Base-by-base conservation (phyloP, 768 basidiomycete species). In the Crucibulum laeve region DNA sequence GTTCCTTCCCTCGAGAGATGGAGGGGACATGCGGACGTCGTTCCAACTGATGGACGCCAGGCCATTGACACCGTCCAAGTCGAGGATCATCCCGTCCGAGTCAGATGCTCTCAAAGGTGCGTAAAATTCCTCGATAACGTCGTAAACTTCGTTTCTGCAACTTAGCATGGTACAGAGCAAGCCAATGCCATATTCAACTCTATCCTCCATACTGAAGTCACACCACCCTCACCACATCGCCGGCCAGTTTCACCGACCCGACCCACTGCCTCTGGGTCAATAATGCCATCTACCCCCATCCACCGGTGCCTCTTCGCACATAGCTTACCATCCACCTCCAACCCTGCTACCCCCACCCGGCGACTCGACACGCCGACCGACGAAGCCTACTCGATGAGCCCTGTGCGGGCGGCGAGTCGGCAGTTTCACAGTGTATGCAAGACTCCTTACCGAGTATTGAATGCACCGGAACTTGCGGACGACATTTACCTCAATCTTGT, bases 401-500 rank as follows among this genome's bases (percentile, higher is more conserved):
- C 95, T 8, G 87, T 97, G 4, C 82, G 90, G 1, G 81, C 84
- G 33, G 84, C 94, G 0, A 75, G 89, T 21, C 81, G 89, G 39
- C 75, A 84, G 45, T 77, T 89, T 5, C 80, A 94, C 34, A 83
- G 73, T 45, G 87, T 97, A 1, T 86, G 86, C 68, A 93, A 95
- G 62, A 96, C 94, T 0, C 95, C 95, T 2, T 98, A 95, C 69
- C 82, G 96, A 46, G 95, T 97, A 1, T 77, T 98, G 25, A 96
- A 99, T 59, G 95, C 95, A 5, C 96, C 95, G 0, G 94, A 98
- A 44, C 80, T 99, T 10, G 91, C 92, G 22, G 95, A 98, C 59
- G 95, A 99, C 62, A 98, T 97, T 63, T 98, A 99, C 57, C 84
- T 99, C 49, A 98, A 98, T 57, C 76, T 98, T 7, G 93, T 98